Percentiles rank a stretch among this genome's conserved stretches.
These are phyloP conservation scores for Nemania abortiva DNA, from an alignment of 2,329 filamentous ascomycete genomes.

Conservation along the genomic window DNA sequence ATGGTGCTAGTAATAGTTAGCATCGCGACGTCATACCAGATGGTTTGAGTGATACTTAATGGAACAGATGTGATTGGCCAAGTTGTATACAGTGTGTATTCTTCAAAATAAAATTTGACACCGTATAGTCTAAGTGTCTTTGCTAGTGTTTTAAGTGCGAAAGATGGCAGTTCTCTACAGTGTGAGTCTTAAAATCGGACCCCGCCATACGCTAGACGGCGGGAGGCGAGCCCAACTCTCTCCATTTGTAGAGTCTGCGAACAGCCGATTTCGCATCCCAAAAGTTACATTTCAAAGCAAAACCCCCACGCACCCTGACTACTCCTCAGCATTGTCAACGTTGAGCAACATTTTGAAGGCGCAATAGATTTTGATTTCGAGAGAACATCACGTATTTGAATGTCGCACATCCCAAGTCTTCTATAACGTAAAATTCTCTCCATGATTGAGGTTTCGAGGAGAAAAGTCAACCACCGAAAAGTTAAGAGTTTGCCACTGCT, in stretches of 20 bases:
- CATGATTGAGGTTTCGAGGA: neutral
- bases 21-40: conserved; percentile 36
- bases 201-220: conserved; percentile 19
- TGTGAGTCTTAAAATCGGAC: neutral
- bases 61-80: conserved; percentile 20
- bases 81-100: conserved; percentile 7
- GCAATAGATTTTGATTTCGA: neutral
- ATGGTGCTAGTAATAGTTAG: neutral
- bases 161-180: conserved; percentile 9
- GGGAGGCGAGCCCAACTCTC: conserved; percentile 6
- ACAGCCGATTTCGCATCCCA: conserved; percentile 45
- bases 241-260: conserved; percentile 31
- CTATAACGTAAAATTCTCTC: neutral
- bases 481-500: conserved; percentile 26
- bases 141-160: neutral
- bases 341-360: neutral
- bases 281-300: conserved; percentile 47
- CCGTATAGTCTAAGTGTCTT: neutral
- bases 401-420: neutral
- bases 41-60: conserved; percentile 12
- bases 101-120: neutral
- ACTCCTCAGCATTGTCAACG: neutral
- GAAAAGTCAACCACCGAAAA: neutral
- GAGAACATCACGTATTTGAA: neutral
- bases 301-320: conserved; percentile 13